Evolutionary conservation across 2,329 filamentous ascomycete species (phyloP).

Genomic region (Penicillium sp.): DNA sequence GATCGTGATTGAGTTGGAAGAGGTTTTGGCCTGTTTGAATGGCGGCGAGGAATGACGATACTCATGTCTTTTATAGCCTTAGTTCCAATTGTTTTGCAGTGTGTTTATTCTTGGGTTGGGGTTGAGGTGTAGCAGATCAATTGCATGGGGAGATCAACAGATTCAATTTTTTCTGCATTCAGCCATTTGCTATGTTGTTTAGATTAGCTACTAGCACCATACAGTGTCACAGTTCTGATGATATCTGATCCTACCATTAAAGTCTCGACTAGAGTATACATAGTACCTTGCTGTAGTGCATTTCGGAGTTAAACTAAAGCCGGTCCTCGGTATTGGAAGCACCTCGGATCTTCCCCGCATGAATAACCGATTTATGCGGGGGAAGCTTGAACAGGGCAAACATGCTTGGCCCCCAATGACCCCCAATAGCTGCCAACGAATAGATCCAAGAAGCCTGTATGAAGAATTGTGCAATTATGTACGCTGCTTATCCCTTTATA

Average conservation of each 20-base stretch:
- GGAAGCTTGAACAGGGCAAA: no score
- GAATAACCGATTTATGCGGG: constrained; percentile 22
- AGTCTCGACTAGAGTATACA: no score
- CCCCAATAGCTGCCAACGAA: no score
- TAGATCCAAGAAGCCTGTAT: no score
- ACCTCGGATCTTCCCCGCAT: constrained; percentile 24
- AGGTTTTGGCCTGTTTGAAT: constrained; percentile 50
- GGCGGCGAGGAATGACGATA: constrained; percentile 40
- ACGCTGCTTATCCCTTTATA: no score
- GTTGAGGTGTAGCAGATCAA: constrained; percentile 17
- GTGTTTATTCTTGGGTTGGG: constrained; percentile 19
- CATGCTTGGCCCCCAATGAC: no score
- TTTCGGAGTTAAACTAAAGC: no score
- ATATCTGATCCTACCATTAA: no score
- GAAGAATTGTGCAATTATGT: no score
- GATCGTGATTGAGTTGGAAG: constrained; percentile 70
- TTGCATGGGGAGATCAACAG: constrained; percentile 5
- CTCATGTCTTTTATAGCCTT: constrained; percentile 22
- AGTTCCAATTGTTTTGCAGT: constrained; percentile 4
- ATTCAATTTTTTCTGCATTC: constrained; percentile 11
- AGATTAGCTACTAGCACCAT: not conserved
- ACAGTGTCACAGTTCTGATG: no score
- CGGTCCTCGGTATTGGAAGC: not conserved
- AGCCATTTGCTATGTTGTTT: not conserved
- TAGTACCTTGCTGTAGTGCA: no score